Evolutionary conservation across 2,329 filamentous ascomycete species (phyloP).

Genomic region (Trichophyton schoenleinii): DNA sequence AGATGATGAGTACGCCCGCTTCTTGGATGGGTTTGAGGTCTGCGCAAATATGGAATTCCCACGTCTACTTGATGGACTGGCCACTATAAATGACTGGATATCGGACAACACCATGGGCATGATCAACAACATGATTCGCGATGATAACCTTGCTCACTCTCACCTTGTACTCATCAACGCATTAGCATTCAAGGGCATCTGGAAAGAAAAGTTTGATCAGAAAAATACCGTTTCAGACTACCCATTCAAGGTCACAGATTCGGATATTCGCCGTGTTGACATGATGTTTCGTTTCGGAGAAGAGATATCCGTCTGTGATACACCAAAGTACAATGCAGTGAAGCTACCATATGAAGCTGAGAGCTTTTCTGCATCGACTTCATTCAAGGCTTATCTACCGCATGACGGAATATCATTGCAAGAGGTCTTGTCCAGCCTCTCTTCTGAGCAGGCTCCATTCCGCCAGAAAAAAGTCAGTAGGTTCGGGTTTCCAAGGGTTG

Average conservation of each 20-base stretch:
- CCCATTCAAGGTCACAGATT: not conserved
- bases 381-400: constrained; percentile 2
- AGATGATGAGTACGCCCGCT: not conserved
- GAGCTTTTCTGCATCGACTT: not conserved
- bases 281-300: constrained; percentile 3
- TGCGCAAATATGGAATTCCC: not conserved
- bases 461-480: not conserved
- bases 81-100: not conserved
- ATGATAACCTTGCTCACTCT: not conserved
- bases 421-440: not conserved
- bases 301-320: not conserved
- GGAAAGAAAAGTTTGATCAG: not conserved
- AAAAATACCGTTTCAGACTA: not conserved
- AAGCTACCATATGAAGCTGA: not conserved
- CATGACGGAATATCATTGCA: not conserved
- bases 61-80: not conserved
- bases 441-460: not conserved
- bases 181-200: constrained; percentile 2
- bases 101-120: not conserved
- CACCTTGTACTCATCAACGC: constrained; percentile 1
- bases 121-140: not conserved
- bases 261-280: not conserved
- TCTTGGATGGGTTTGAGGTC: not conserved
- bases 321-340: not conserved
- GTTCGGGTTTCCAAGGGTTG: constrained; percentile 3